Evolutionary conservation across 2,329 filamentous ascomycete species (phyloP), one percentile per base, ranked within the genome.

Genomic region (Aspergillus ochraceoroseus): DNA sequence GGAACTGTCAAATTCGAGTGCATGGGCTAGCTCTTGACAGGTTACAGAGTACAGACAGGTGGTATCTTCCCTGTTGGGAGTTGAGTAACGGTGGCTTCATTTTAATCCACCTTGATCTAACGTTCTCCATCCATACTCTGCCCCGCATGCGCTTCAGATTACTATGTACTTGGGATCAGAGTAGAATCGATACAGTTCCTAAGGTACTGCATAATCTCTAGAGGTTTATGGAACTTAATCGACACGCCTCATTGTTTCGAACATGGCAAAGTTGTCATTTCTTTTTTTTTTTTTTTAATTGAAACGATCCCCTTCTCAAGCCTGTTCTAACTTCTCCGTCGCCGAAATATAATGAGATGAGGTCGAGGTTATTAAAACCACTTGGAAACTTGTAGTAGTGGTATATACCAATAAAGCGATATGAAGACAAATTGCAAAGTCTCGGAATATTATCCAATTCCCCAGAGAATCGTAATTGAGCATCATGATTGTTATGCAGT

Each of bases 171-270:
- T n/a, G n/a, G n/a, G n/a, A n/a, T n/a, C n/a, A n/a, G n/a, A n/a
- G n/a, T n/a, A n/a, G n/a, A n/a, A n/a, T n/a, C n/a, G n/a, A n/a
- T n/a, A n/a, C n/a, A n/a, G n/a, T n/a, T n/a, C n/a, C n/a, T n/a
- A n/a, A n/a, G n/a, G 20, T 22, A n/a, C 25, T 27, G 14, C 19
- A 13, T 22, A 41, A 44, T 38, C 41, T 34, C 26, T 38, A n/a
- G 35, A 17, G 38, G 30, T 31, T 13, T 12, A 30, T 32, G 20
- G 22, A 39, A 36, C 32, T 30, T 41, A 47, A 49, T 49, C 44
- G 44, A 44, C 44, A 44, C 41, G 41, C 47, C 28, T 47, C 34
- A 44, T 47, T 20, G 18, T 38, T 47, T 36, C 32, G 38, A 41
- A 37, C 37, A 47, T 35, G 41, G 44, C 44, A n/a, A n/a, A n/a